Percentiles rank a stretch among this genome's conserved stretches.
Evolutionary conservation across 1,284 basidiomycete genomes (phyloP).

Genomic region (Cutaneotrichosporon spelunceum): DNA sequence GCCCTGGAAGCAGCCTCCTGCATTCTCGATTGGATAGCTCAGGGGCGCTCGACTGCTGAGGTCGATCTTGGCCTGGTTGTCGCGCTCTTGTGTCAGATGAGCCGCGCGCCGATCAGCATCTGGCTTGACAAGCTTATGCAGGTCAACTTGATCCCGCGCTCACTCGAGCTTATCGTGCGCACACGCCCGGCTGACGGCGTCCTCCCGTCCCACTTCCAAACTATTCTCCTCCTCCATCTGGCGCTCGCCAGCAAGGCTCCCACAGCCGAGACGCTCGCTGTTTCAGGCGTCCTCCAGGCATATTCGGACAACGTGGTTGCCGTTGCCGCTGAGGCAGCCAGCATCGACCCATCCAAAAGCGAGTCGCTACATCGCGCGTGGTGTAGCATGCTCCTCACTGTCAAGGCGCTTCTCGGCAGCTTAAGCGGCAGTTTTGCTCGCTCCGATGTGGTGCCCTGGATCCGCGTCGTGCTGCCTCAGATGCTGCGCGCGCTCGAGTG

Average conservation of each 20-base stretch:
- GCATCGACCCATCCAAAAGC: conserved; percentile 68
- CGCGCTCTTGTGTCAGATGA: conserved; percentile 40
- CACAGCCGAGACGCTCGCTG: conserved; percentile 79
- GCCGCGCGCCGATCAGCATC: conserved; percentile 17
- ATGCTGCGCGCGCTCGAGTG: conserved; percentile 71
- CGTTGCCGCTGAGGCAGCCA: conserved; percentile 67
- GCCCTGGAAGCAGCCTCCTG: conserved; percentile 42
- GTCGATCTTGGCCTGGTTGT: conserved; percentile 41
- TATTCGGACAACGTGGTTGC: conserved; percentile 81
- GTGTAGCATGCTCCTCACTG: conserved; percentile 77
- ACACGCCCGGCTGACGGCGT: conserved; percentile 44
- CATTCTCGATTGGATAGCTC: conserved; percentile 34
- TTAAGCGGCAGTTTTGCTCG: conserved; percentile 67
- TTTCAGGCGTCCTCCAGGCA: conserved; percentile 73
- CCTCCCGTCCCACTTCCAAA: conserved; percentile 61
- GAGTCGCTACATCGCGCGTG: conserved; percentile 76
- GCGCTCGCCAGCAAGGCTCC: conserved; percentile 71
- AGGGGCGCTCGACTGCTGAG: conserved; percentile 17
- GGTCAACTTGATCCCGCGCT: conserved; percentile 71
- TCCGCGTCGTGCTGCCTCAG: conserved; percentile 79
- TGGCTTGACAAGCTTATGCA: conserved; percentile 82
- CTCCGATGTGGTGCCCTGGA: conserved; percentile 76
- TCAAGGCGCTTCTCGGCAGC: conserved; percentile 65
- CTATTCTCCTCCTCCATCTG: conserved; percentile 81
- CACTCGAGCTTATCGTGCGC: conserved; percentile 69